These are phyloP conservation scores for Juglanconis oblonga DNA, from an alignment of 2,329 filamentous ascomycete species.

Conservation along the genomic window DNA sequence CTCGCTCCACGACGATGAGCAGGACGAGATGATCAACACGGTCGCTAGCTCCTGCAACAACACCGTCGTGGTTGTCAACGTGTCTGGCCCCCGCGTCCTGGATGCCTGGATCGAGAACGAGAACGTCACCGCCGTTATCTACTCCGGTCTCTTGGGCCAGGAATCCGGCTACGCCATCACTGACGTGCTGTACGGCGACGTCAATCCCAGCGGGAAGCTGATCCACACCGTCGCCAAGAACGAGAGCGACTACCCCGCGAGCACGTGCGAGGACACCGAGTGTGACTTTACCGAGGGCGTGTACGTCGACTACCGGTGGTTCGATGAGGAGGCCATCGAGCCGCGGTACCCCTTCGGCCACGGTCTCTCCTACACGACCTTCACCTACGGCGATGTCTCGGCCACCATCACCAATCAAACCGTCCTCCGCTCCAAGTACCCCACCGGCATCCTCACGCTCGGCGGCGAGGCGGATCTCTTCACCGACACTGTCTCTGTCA, in stretches of 20 bases:
- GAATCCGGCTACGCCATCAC: constrained; percentile 56
- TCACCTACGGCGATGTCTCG: constrained; percentile 43
- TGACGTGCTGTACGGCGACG: constrained; percentile 54
- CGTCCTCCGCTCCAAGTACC: background rate
- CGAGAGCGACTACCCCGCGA: constrained; percentile 53
- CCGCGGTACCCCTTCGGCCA: constrained; percentile 55
- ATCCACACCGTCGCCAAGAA: constrained; percentile 60
- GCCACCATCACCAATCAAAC: background rate
- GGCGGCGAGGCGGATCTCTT: constrained; percentile 33
- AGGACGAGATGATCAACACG: constrained; percentile 56
- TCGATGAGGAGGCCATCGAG: constrained; percentile 45
- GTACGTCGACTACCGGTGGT: constrained; percentile 53
- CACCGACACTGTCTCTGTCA: constrained; percentile 38
- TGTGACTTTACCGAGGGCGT: constrained; percentile 50
- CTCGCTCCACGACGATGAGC: constrained; percentile 19
- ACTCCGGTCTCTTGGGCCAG: constrained; percentile 63
- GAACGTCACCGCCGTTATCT: constrained; percentile 63
- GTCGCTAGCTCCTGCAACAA: constrained; percentile 62
- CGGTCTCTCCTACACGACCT: constrained; percentile 54
- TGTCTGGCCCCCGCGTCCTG: constrained; percentile 58
- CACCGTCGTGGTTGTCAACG: constrained; percentile 66
- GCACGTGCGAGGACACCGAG: constrained; percentile 49
- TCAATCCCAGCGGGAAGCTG: constrained; percentile 55
- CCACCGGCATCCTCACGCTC: background rate
- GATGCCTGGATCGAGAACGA: constrained; percentile 52